phyloP scores from a whole-genome alignment of 2,329 filamentous ascomycete genomes.

The Rutstroemia sp. region DNA sequence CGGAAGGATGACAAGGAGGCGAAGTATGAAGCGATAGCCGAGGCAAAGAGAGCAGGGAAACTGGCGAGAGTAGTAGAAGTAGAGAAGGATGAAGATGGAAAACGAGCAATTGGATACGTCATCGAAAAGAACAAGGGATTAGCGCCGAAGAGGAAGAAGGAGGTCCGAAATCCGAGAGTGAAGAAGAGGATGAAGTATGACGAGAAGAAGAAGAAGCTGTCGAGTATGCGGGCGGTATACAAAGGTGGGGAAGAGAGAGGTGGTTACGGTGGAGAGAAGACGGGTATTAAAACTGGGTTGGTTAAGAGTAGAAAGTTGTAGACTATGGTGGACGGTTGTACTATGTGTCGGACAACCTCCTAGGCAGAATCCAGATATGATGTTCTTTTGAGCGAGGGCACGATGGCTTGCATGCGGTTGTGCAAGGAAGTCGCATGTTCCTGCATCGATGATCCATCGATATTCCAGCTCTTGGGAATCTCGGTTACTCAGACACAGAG shows the following conservation, averaged over 20 bases:
- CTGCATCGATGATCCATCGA: background rate
- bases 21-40: constrained; percentile 47
- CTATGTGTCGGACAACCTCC: background rate
- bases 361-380: background rate
- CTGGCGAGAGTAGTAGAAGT: constrained; percentile 58
- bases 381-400: background rate
- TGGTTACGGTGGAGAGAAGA: constrained; percentile 84
- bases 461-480: background rate
- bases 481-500: background rate
- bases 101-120: constrained; percentile 84
- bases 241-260: constrained; percentile 77
- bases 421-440: constrained; percentile 3
- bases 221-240: constrained; percentile 77
- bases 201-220: constrained; percentile 95
- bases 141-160: constrained; percentile 84
- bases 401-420: background rate
- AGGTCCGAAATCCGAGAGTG: constrained; percentile 86
- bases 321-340: background rate
- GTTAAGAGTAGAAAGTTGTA: constrained; percentile 84
- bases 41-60: constrained; percentile 54
- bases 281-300: constrained; percentile 89
- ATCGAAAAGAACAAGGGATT: constrained; percentile 98
- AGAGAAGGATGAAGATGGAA: constrained; percentile 70
- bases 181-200: constrained; percentile 98
- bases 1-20: constrained; percentile 67